Conservation (phyloP, 768 basidiomycete species). For the Lyophyllum atratum region DNA sequence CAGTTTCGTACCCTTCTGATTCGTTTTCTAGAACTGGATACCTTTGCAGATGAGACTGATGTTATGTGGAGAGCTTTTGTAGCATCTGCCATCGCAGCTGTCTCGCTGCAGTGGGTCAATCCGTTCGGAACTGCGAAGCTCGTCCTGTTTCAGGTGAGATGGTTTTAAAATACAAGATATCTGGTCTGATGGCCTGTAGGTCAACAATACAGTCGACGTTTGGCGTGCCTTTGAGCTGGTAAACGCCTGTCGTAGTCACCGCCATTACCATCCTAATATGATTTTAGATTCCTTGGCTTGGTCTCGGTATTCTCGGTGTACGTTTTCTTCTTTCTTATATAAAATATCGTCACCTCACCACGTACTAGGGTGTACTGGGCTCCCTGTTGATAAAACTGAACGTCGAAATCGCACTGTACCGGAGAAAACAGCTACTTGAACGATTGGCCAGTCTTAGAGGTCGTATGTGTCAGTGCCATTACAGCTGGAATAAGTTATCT, state of each 20-base stretch:
- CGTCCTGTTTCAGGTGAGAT: slow-evolving; percentile 70
- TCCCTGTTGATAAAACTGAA: slow-evolving; percentile 68
- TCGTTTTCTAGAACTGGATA: slow-evolving; percentile 53
- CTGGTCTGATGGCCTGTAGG: slow-evolving; percentile 30
- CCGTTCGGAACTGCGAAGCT: slow-evolving; percentile 86
- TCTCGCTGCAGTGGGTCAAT: slow-evolving; percentile 81
- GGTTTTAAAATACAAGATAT: neutral
- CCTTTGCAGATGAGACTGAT: slow-evolving; percentile 71
- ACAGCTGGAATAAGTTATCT: slow-evolving; percentile 75
- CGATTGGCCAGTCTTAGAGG: slow-evolving; percentile 68
- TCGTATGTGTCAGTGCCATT: slow-evolving; percentile 59
- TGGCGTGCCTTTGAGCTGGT: slow-evolving; percentile 79
- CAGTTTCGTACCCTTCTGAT: neutral
- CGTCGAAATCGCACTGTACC: slow-evolving; percentile 61
- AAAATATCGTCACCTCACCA: neutral
- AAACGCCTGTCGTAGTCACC: slow-evolving; percentile 11
- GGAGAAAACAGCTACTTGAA: slow-evolving; percentile 54
- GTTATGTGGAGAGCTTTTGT: slow-evolving; percentile 90
- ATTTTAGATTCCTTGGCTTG: slow-evolving; percentile 68
- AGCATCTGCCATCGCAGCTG: slow-evolving; percentile 83
- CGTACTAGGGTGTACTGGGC: slow-evolving; percentile 62
- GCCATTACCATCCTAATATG: neutral
- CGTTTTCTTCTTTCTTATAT: slow-evolving; percentile 13
- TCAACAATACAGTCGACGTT: slow-evolving; percentile 57
- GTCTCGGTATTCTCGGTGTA: slow-evolving; percentile 64